These are phyloP conservation scores for Monosporascus sp. DNA, from an alignment of 2,329 filamentous ascomycete genomes.

Conservation along the genomic window DNA sequence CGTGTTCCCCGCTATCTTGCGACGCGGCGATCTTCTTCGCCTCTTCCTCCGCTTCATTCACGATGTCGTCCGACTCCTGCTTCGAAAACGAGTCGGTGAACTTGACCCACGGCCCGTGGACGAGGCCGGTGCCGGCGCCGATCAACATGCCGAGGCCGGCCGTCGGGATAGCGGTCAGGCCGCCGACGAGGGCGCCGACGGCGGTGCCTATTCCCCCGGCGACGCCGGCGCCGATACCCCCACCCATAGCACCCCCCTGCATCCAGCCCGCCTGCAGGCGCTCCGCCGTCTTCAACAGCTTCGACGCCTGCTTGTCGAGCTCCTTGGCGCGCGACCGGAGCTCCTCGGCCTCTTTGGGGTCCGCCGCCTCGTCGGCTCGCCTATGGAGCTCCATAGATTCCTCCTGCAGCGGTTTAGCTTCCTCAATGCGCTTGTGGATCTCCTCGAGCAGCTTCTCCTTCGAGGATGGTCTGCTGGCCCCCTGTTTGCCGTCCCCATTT, in stretches of 20 bases:
- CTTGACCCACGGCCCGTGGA: constrained; percentile 30
- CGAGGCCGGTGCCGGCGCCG: constrained; percentile 25
- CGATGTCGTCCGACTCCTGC: constrained; percentile 25
- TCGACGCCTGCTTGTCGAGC: constrained; percentile 25
- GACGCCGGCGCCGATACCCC: constrained; percentile 28
- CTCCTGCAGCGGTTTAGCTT: constrained; percentile 24
- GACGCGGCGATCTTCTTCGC: constrained; percentile 14
- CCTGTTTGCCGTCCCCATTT: constrained; percentile 2
- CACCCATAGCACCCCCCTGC: constrained; percentile 27
- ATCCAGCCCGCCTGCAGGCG: constrained; percentile 27
- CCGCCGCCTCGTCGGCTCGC: constrained; percentile 20
- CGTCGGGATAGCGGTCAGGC: constrained; percentile 26
- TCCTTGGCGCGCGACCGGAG: constrained; percentile 22
- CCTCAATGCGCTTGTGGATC: constrained; percentile 23
- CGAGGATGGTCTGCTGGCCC: constrained; percentile 14
- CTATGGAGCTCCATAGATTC: constrained; percentile 22
- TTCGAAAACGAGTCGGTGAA: constrained; percentile 24
- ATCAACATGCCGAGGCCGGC: constrained; percentile 26
- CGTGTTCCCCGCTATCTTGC: neutral
- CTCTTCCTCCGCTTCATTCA: constrained; percentile 22
- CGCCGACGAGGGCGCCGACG: constrained; percentile 25
- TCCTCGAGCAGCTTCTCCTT: constrained; percentile 28
- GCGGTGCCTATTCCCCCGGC: constrained; percentile 25
- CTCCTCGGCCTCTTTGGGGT: constrained; percentile 22
- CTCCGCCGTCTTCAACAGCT: constrained; percentile 25